Evolutionary conservation across 805 yeast genomes (phyloP).

Genomic region (Spathaspora boniae): DNA sequence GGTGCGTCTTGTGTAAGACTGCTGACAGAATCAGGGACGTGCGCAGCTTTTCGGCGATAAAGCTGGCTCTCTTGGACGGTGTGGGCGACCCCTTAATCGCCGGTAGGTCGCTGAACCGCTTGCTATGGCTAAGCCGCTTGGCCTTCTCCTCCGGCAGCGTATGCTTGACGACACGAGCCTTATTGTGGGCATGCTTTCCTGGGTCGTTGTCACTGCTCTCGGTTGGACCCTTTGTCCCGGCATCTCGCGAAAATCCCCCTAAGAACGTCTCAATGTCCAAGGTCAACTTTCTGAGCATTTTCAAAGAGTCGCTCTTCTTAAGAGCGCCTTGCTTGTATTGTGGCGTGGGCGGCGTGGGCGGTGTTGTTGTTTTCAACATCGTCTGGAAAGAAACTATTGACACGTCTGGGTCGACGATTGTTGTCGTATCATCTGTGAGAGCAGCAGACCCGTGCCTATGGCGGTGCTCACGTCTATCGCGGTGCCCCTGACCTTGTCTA

Average conservation of each 20-base stretch:
- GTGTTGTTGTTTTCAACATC: conserved; percentile 21
- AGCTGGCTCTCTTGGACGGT: background rate
- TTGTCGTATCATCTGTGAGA: background rate
- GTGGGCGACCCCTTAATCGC: conserved; percentile 11
- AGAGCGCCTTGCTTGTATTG: conserved; percentile 7
- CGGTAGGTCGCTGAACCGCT: conserved; percentile 10
- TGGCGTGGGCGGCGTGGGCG: too few species aligned
- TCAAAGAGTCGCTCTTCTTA: conserved; percentile 27
- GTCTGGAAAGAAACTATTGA: conserved; percentile 11
- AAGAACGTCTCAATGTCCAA: conserved; percentile 11
- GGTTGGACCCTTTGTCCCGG: background rate
- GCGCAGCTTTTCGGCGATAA: too few species aligned
- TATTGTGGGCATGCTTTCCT: too few species aligned
- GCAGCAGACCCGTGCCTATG: too few species aligned
- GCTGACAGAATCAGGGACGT: too few species aligned
- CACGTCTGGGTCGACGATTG: conserved; percentile 3
- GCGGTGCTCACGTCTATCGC: background rate
- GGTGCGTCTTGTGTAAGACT: too few species aligned
- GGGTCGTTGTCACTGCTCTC: conserved; percentile 1
- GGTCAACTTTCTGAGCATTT: conserved; percentile 28
- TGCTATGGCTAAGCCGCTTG: conserved; percentile 6
- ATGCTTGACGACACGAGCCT: too few species aligned
- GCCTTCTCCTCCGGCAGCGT: background rate
- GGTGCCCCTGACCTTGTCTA: background rate
- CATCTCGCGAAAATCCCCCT: background rate